Percentiles rank a stretch among this genome's conserved stretches.
Conservation (phyloP, 2,329 filamentous ascomycete species). For the Thermochaetoides dissita region DNA sequence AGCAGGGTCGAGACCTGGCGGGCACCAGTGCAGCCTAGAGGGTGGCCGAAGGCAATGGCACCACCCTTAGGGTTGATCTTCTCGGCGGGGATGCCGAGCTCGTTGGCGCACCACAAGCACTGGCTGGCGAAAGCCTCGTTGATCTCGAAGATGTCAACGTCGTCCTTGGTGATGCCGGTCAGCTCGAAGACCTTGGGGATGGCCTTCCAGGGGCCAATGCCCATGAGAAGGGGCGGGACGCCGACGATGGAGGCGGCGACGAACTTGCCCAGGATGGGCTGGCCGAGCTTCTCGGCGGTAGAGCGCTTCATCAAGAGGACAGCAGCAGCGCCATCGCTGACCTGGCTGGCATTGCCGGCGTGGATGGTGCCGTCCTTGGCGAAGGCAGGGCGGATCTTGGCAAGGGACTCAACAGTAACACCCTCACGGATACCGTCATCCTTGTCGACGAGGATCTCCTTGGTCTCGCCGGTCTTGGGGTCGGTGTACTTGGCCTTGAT, state of each 20-base stretch:
- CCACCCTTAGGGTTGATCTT: constrained; percentile 98
- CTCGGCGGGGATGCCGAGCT: constrained; percentile 65
- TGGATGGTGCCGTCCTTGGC: constrained; percentile 87
- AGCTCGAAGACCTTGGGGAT: constrained; percentile 86
- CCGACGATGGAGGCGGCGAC: constrained; percentile 75
- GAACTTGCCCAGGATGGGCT: constrained; percentile 84
- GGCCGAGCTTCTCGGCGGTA: constrained; percentile 75
- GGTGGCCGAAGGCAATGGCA: constrained; percentile 91
- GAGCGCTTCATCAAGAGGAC: constrained; percentile 92
- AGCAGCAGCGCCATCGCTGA: constrained; percentile 89
- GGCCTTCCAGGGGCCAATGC: constrained; percentile 85
- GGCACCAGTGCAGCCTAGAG: constrained; percentile 84
- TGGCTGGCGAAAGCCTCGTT: constrained; percentile 97
- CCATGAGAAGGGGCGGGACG: constrained; percentile 89
- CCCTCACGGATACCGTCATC: constrained; percentile 81
- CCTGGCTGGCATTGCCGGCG: constrained; percentile 89
- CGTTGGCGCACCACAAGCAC: constrained; percentile 83
- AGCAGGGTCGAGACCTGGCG: constrained; percentile 85
- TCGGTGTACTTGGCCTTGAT: constrained; percentile 78
- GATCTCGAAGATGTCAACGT: constrained; percentile 96
- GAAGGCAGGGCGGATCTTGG: constrained; percentile 83
- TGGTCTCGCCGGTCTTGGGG: constrained; percentile 76
- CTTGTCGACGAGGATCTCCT: constrained; percentile 65
- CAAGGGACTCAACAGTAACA: constrained; percentile 76
- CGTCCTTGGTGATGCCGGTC: constrained; percentile 71